These are phyloP conservation scores for Pyricularia sp. DNA, from an alignment of 2,329 filamentous ascomycete genomes.

Conservation along the genomic window DNA sequence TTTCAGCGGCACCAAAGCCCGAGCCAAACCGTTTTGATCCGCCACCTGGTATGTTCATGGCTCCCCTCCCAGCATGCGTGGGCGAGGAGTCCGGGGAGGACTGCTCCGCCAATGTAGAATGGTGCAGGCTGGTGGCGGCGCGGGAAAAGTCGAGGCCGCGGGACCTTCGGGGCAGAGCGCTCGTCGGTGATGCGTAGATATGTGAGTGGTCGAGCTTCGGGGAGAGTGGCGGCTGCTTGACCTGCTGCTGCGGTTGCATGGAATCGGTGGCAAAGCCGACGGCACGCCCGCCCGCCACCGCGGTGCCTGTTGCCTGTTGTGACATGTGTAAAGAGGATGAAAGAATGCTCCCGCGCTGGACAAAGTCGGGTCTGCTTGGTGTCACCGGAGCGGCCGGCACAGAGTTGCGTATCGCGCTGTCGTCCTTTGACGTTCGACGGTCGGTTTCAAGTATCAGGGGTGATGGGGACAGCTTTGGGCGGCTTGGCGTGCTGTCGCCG, in stretches of 20 bases:
- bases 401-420: constrained; percentile 38
- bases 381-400: constrained; percentile 34
- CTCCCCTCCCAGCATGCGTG: constrained; percentile 57
- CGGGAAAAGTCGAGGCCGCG: constrained; percentile 86
- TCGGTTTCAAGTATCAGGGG: constrained; percentile 42
- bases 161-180: constrained; percentile 77
- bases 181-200: constrained; percentile 76
- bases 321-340: constrained; percentile 14
- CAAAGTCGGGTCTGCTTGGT: constrained; percentile 54
- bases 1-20: constrained; percentile 36
- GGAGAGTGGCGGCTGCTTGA: constrained; percentile 57
- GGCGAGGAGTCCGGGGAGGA: constrained; percentile 86
- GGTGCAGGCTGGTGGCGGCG: constrained; percentile 86
- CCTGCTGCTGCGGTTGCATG: constrained; percentile 25
- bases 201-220: constrained; percentile 77
- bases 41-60: constrained; percentile 45
- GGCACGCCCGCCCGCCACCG: constrained; percentile 12
- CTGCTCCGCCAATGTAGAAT: constrained; percentile 82
- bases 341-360: constrained; percentile 41
- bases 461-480: constrained; percentile 38
- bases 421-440: constrained; percentile 50
- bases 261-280: background rate
- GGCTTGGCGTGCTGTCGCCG: constrained; percentile 36
- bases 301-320: constrained; percentile 16
- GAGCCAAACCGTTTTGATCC: background rate